A percentile compares a stretch with the other conserved stretches of the same genome.
phyloP scores from a whole-genome alignment of 148 eudicot genomes.

The Euryodendron excelsum region DNA sequence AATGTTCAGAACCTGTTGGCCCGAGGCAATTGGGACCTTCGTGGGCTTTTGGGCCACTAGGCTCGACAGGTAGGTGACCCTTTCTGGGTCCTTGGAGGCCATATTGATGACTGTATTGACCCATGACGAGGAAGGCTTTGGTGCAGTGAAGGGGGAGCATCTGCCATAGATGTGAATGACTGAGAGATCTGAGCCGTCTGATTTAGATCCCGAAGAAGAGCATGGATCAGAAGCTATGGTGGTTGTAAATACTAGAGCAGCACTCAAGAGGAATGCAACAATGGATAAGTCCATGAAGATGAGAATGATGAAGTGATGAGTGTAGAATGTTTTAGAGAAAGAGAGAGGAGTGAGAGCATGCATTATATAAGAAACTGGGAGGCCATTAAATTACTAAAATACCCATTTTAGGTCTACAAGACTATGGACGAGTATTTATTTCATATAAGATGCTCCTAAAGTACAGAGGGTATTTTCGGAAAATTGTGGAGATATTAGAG shows the following conservation, averaged over 20 bases:
- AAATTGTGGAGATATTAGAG: neutral
- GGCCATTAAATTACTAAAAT: neutral
- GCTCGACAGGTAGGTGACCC: slow-evolving; percentile 65
- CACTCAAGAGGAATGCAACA: slow-evolving; percentile 31
- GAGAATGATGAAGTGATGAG: too few relatives aligned
- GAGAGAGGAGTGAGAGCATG: neutral
- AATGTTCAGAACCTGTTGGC: slow-evolving; percentile 64
- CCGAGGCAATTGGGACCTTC: slow-evolving; percentile 67
- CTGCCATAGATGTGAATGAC: slow-evolving; percentile 64
- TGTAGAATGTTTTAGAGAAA: neutral
- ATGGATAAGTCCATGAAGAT: slow-evolving; percentile 32
- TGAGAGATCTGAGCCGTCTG: slow-evolving; percentile 51
- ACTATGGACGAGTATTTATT: too few relatives aligned
- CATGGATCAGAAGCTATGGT: slow-evolving; percentile 43
- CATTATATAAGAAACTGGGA: slow-evolving; percentile 4
- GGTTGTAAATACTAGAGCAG: slow-evolving; percentile 29
- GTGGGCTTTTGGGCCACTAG: slow-evolving; percentile 47
- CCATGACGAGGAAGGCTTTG: slow-evolving; percentile 52
- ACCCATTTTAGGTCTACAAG: neutral
- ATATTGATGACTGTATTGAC: slow-evolving; percentile 52
- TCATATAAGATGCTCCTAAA: neutral
- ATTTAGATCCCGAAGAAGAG: slow-evolving; percentile 32
- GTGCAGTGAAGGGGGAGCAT: slow-evolving; percentile 73
- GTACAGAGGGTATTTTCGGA: neutral
- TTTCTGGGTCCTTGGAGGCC: slow-evolving; percentile 72